Percentiles rank a stretch among this genome's conserved stretches.
phyloP scores from a whole-genome alignment of 2,329 filamentous ascomycete species.

The Diatrype stigma region DNA sequence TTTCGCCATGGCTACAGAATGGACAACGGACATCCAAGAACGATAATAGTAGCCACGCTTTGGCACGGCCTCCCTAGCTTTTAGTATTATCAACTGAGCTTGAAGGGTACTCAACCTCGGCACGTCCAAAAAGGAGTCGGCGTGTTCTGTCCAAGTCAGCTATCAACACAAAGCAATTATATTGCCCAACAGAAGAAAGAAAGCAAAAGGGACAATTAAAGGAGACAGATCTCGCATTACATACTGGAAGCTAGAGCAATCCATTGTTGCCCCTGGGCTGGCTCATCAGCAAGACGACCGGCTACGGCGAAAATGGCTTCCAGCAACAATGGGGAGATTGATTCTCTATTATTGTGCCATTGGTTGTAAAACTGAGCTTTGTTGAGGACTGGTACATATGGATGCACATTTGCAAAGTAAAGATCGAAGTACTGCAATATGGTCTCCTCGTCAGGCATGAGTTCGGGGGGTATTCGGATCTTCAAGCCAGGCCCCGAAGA shows the following conservation, averaged over 20 bases:
- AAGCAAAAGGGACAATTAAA: too few species aligned
- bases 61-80: conserved; percentile 86
- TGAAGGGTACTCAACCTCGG: conserved; percentile 89
- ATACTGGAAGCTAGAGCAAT: conserved; percentile 80
- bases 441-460: conserved; percentile 87
- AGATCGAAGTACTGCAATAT: conserved; percentile 82
- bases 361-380: conserved; percentile 80
- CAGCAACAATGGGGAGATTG: conserved; percentile 82
- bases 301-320: conserved; percentile 91
- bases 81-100: conserved; percentile 79
- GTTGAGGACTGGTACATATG: conserved; percentile 87
- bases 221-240: conserved; percentile 13
- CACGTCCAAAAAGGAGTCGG: conserved; percentile 89
- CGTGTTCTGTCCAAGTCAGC: conserved; percentile 61
- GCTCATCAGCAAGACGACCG: conserved; percentile 76
- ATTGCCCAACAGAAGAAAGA: too few species aligned
- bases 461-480: conserved; percentile 82
- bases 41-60: conserved; percentile 95
- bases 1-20: conserved; percentile 88
- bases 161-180: background rate
- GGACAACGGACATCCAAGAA: conserved; percentile 94
- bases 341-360: conserved; percentile 78
- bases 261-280: conserved; percentile 85
- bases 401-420: conserved; percentile 86
- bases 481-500: conserved; percentile 67